These are phyloP conservation scores for Fusarium sp. DNA, from an alignment of 2,329 filamentous ascomycete genomes.

Conservation along the genomic window DNA sequence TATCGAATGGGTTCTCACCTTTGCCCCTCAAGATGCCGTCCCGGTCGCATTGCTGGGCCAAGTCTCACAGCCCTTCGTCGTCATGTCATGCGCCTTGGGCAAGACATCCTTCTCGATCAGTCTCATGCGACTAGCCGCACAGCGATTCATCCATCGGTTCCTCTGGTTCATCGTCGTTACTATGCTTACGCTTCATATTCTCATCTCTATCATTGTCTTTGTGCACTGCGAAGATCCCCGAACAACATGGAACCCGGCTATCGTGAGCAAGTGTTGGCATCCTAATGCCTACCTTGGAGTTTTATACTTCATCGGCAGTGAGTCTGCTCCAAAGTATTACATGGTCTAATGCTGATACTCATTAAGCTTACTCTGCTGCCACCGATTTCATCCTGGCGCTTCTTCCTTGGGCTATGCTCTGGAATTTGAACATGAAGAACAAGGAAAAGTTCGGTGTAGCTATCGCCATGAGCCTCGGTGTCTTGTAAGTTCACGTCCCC, in stretches of 20 bases:
- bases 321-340: accelerated
- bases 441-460: slow-evolving; percentile 34
- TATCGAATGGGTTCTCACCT: slow-evolving; percentile 12
- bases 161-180: slow-evolving; percentile 25
- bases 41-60: slow-evolving; percentile 20
- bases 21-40: slow-evolving; percentile 13
- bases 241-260: slow-evolving; percentile 28
- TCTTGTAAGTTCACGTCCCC: neutral
- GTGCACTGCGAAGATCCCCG: slow-evolving; percentile 26
- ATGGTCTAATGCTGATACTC: accelerated
- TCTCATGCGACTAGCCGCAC: slow-evolving; percentile 26
- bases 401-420: slow-evolving; percentile 28
- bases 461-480: slow-evolving; percentile 28
- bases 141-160: slow-evolving; percentile 18
- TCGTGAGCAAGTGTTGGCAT: slow-evolving; percentile 29
- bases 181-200: slow-evolving; percentile 24
- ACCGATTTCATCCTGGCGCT: slow-evolving; percentile 32
- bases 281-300: slow-evolving; percentile 23
- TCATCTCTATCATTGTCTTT: slow-evolving; percentile 24
- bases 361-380: slow-evolving; percentile 20
- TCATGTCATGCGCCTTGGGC: slow-evolving; percentile 30
- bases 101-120: slow-evolving; percentile 33
- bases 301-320: slow-evolving; percentile 30
- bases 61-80: slow-evolving; percentile 24
- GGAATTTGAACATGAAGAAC: slow-evolving; percentile 37